Conservation (phyloP, 345 rosid genomes). For the Mercurialis annua region DNA sequence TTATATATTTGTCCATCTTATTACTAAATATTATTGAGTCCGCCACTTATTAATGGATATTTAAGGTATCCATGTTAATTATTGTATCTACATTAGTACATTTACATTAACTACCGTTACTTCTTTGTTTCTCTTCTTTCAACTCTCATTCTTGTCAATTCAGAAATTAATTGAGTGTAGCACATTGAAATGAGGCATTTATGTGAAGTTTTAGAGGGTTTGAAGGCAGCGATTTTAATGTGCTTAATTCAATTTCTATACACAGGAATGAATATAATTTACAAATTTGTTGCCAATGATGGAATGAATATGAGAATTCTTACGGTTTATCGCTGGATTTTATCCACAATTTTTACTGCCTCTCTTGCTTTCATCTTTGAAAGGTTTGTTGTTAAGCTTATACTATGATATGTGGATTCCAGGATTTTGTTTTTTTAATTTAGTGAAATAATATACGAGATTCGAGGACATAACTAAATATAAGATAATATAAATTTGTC, state of each 20-base stretch:
- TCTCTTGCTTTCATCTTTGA: slow-evolving; percentile 22
- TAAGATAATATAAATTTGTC: too few species aligned
- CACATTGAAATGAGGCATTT: neutral
- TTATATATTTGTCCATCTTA: too few species aligned
- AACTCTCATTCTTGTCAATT: neutral
- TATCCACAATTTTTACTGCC: slow-evolving; percentile 8
- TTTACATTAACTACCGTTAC: too few species aligned
- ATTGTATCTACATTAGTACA: neutral
- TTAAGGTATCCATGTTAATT: too few species aligned
- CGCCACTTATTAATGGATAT: too few species aligned
- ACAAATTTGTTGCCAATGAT: slow-evolving; percentile 11
- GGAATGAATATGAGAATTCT: slow-evolving; percentile 19
- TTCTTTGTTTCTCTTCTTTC: too few species aligned
- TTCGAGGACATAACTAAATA: too few species aligned
- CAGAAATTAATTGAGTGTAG: too few species aligned
- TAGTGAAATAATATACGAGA: too few species aligned
- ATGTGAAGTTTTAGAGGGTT: neutral
- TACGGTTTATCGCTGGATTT: slow-evolving; percentile 17
- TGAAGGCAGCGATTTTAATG: slow-evolving; percentile 13
- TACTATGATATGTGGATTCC: too few species aligned
- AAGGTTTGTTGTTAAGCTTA: slow-evolving; percentile 4
- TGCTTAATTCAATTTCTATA: slow-evolving; percentile 11
- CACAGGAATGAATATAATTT: slow-evolving; percentile 9
- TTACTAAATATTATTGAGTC: too few species aligned
- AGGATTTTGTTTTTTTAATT: too few species aligned